Evolutionary conservation across 768 basidiomycete genomes (phyloP).

Genomic region (Podaxis mareebaensis): DNA sequence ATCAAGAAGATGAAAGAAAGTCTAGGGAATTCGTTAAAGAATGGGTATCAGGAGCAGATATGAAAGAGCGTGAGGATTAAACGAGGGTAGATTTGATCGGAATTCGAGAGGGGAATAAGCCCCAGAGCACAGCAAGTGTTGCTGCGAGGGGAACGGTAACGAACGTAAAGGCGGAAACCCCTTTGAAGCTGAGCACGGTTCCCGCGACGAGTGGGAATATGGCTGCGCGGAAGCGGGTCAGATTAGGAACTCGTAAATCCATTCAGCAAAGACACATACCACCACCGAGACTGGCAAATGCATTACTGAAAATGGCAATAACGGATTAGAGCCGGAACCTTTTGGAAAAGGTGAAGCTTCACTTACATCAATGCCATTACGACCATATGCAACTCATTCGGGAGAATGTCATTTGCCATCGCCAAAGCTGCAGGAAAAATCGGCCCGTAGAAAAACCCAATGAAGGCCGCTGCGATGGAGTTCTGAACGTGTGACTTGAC

Average conservation of each 20-base stretch:
- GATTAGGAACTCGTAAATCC: not conserved
- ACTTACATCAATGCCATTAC: conserved; percentile 55
- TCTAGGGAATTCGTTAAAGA: not conserved
- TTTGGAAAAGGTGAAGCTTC: not conserved
- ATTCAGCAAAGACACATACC: conserved; percentile 12
- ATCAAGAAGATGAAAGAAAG: not conserved
- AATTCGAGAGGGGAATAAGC: conserved; percentile 6
- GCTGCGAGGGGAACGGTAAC: conserved; percentile 41
- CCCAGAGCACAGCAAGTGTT: conserved; percentile 8
- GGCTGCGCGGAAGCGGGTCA: conserved; percentile 29
- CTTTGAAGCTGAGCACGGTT: conserved; percentile 38
- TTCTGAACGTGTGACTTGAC: conserved; percentile 47
- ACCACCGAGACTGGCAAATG: conserved; percentile 18
- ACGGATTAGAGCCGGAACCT: not conserved
- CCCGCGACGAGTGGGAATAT: conserved; percentile 53
- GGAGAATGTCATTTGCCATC: conserved; percentile 47
- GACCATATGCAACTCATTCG: conserved; percentile 49
- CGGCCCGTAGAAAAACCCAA: conserved; percentile 52
- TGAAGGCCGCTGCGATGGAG: conserved; percentile 43
- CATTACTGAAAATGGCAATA: conserved; percentile 9
- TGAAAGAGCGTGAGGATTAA: not conserved
- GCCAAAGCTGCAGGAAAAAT: conserved; percentile 48
- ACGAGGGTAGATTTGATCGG: not conserved
- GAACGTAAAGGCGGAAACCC: conserved; percentile 40
- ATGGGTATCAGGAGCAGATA: not conserved